phyloP scores from a whole-genome alignment of 106 monocot genomes.

The Allium cepa region DNA sequence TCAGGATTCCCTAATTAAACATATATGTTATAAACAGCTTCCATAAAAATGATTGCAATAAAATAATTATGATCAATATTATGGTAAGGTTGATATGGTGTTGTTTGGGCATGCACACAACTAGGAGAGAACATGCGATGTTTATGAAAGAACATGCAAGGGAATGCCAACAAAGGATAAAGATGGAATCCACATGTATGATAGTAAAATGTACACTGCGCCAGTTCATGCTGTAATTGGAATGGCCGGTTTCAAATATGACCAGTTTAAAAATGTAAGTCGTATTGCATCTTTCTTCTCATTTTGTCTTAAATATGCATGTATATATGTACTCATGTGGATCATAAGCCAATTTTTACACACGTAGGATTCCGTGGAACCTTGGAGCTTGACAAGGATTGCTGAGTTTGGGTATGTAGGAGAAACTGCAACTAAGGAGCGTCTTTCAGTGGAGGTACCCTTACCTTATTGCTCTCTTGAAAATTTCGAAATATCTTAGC shows the following conservation, averaged over 20 bases:
- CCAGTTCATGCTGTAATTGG: conserved; percentile 71
- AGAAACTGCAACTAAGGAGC: conserved; percentile 36
- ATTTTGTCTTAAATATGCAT: background rate
- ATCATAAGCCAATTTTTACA: background rate
- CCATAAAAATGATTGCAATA: background rate
- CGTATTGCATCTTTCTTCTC: background rate
- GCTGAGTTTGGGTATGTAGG: conserved; percentile 60
- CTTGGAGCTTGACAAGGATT: conserved; percentile 59
- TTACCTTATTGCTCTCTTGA: background rate
- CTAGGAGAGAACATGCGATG: conserved; percentile 71
- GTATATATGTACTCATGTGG: background rate
- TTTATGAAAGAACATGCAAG: conserved; percentile 42
- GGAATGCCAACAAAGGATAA: conserved; percentile 45
- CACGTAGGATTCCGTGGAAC: conserved; percentile 8
- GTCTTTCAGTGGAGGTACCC: conserved; percentile 42
- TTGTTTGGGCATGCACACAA: conserved; percentile 83
- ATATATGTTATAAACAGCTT: background rate
- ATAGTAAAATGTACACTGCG: conserved; percentile 46
- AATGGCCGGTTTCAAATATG: conserved; percentile 63
- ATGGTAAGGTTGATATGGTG: conserved; percentile 61
- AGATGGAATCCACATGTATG: conserved; percentile 50
- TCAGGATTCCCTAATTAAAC: background rate
- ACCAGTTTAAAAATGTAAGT: conserved; percentile 41
- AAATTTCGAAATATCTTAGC: too few species aligned
- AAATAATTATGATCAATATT: background rate